Evolutionary conservation across 73 alveolate genomes (phyloP).

Genomic region (Uronychia setigera): DNA sequence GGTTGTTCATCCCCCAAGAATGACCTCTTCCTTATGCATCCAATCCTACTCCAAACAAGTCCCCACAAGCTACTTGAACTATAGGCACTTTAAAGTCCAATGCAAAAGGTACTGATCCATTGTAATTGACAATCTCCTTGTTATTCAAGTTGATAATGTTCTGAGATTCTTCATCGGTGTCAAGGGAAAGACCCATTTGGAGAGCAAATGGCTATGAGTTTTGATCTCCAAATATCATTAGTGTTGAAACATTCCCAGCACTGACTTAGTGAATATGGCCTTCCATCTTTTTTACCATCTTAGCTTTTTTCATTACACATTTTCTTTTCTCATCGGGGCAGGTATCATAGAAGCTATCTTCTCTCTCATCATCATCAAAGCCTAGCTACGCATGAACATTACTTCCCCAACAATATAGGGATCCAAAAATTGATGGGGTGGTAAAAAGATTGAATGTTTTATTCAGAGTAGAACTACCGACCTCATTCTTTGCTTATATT

Average conservation of each 20-base stretch:
- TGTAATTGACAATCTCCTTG: not conserved
- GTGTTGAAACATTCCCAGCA: not conserved
- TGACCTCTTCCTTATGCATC: not conserved
- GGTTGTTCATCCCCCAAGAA: not conserved
- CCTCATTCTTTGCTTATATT: not conserved
- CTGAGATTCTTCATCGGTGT: not conserved
- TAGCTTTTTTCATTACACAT: not conserved
- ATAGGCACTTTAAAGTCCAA: not conserved
- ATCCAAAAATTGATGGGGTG: not conserved
- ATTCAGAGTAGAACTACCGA: not conserved
- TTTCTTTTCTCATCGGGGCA: not conserved
- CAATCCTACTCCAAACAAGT: not conserved
- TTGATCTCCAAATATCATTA: not conserved
- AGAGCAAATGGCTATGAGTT: not conserved
- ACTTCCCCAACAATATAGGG: not conserved
- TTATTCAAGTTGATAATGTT: not conserved
- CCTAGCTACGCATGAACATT: not conserved
- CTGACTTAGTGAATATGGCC: not conserved
- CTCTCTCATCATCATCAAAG: not conserved
- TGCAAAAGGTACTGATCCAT: not conserved
- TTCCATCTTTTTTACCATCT: not conserved
- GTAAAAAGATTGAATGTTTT: not conserved
- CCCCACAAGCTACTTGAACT: not conserved
- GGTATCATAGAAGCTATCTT: not conserved
- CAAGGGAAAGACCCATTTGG: not conserved